Percentiles rank a stretch among this genome's conserved stretches.
Conservation (phyloP, 805 yeast genomes). For the Candida loeiensis region DNA sequence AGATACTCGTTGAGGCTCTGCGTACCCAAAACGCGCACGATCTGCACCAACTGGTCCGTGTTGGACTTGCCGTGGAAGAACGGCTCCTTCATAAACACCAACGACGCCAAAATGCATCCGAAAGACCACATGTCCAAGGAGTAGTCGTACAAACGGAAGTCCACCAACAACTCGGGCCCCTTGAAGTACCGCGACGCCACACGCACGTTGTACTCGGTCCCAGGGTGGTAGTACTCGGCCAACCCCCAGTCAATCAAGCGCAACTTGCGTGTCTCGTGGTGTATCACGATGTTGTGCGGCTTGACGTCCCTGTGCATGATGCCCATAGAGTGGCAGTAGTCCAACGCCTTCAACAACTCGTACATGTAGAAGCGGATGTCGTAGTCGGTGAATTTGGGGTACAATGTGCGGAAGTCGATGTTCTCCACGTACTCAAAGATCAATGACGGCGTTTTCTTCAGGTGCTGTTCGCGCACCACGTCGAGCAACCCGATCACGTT, state of each 20-base stretch:
- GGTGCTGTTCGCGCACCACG: slow-evolving; percentile 81
- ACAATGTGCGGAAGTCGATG: slow-evolving; percentile 79
- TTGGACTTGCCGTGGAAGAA: slow-evolving; percentile 90
- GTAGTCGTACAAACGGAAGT: slow-evolving; percentile 80
- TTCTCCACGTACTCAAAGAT: slow-evolving; percentile 83
- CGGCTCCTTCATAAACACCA: slow-evolving; percentile 85
- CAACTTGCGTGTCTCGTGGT: slow-evolving; percentile 58
- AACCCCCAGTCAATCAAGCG: slow-evolving; percentile 92
- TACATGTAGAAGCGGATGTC: slow-evolving; percentile 83
- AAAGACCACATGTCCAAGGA: slow-evolving; percentile 87
- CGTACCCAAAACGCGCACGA: slow-evolving; percentile 84
- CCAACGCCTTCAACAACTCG: slow-evolving; percentile 77
- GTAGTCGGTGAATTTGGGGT: slow-evolving; percentile 69
- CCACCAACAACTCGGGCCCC: slow-evolving; percentile 87
- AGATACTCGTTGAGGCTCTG: slow-evolving; percentile 67
- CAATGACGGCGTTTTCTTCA: slow-evolving; percentile 84
- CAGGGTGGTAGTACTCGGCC: slow-evolving; percentile 89
- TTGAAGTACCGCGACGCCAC: slow-evolving; percentile 90
- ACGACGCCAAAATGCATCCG: slow-evolving; percentile 89
- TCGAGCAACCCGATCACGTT: slow-evolving; percentile 73
- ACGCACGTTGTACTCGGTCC: slow-evolving; percentile 84
- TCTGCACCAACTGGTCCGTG: slow-evolving; percentile 87
- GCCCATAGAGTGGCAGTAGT: slow-evolving; percentile 89
- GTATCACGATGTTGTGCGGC: slow-evolving; percentile 93
- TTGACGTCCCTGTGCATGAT: slow-evolving; percentile 93